Evolutionary conservation across 1,284 basidiomycete genomes (phyloP), one percentile per base, ranked within the genome.

Genomic region (Inonotus obliquus): DNA sequence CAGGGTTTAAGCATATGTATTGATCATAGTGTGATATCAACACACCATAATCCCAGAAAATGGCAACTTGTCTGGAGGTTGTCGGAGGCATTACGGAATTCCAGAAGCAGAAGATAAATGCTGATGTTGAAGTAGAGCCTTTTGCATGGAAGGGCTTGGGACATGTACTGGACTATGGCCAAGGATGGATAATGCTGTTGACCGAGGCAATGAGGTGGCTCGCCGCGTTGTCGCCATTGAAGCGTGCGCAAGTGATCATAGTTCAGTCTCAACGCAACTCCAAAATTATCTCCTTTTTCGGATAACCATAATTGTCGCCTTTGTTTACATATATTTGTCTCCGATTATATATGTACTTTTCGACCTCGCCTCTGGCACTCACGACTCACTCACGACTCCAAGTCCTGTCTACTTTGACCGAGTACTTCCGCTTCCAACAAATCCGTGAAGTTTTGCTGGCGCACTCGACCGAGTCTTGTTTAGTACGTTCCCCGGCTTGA

Each of bases 41-140:
- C 11, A 48, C 60, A 84, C 84, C 84, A 66, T 80, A 81, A 69
- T 86, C 84, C 84, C 85, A 86, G 65, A 84, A 86, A 37, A 86
- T 76, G 59, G 80, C 81, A 52, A 84, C 81, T 53, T 76, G 72
- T 9, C 27, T 52, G 5, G 51, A 35, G 29, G 5, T 7, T 52
- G 51, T 49, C 25, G 47, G 41, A 21, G 19, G 6, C 47, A 49
- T 49, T 23, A 23, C 25, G 13, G 19, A 14, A 14, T 49, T 49
- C 25, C n/a, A n/a, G n/a, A n/a, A n/a, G n/a, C 47, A 14, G 21
- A 49, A 49, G 21, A 25, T 14, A n/a, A 17, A 13, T 9, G 14
- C 21, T 23, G 5, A 49, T 13, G 47, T 27, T 23, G 3, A 49
- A 23, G 23, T n/a, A n/a, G n/a, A 49, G 21, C 1, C 13, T 21